phyloP scores from a whole-genome alignment of 2,329 filamentous ascomycete species.

The Epichloe sibirici region DNA sequence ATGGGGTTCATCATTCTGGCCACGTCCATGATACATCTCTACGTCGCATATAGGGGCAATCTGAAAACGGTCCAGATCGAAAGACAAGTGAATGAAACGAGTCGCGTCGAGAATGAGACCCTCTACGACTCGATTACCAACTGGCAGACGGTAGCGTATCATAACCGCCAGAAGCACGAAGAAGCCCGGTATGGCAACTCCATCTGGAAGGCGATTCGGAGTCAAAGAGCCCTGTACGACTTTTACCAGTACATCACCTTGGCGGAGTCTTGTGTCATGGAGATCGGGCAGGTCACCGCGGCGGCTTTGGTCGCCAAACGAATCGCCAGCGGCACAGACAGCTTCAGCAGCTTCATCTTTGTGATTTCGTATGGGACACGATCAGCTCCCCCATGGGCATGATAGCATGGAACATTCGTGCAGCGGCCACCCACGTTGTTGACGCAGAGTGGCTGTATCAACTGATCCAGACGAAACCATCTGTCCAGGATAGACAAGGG shows the following conservation, averaged over 20 bases:
- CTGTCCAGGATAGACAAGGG: conserved; percentile 34
- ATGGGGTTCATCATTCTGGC: conserved; percentile 12
- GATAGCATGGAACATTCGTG: conserved; percentile 16
- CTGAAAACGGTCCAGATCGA: conserved; percentile 6
- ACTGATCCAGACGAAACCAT: conserved; percentile 45
- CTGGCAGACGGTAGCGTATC: conserved; percentile 42
- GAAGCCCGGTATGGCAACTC: conserved; percentile 11
- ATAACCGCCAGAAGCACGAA: conserved; percentile 16
- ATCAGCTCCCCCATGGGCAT: conserved; percentile 27
- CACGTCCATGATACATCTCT: conserved; percentile 8
- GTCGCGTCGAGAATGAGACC: conserved; percentile 9
- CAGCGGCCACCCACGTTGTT: conserved; percentile 34
- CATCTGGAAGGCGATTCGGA: conserved; percentile 6
- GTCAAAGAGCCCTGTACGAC: conserved; percentile 6
- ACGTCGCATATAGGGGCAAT: conserved; percentile 10
- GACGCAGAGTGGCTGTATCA: conserved; percentile 50
- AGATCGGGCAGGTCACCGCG: conserved; percentile 9
- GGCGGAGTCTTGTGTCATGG: conserved; percentile 7
- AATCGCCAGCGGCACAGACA: conserved; percentile 23
- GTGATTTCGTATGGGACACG: conserved; percentile 51
- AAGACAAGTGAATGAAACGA: conserved; percentile 7
- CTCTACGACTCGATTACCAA: conserved; percentile 13
- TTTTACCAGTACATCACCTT: conserved; percentile 5
- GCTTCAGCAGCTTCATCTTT: conserved; percentile 38
- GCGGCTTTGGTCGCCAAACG: conserved; percentile 4